Conservation (phyloP, 2,329 filamentous ascomycete genomes). For the Aspergillus tamarii region DNA sequence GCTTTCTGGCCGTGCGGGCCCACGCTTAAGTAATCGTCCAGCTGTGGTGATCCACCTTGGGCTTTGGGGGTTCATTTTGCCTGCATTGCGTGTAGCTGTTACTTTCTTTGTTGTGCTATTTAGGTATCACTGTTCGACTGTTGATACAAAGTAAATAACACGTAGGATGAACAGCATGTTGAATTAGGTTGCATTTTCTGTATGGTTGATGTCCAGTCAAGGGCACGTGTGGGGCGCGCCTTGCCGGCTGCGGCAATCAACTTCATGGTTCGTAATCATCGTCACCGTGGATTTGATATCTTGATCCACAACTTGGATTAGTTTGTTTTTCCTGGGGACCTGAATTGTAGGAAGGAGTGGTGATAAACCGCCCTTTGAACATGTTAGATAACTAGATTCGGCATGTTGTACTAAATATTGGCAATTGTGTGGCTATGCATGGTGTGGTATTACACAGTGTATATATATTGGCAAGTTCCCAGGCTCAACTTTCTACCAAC, state of each 20-base stretch:
- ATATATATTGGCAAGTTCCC: no score
- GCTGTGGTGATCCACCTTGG: background rate
- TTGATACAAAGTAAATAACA: background rate
- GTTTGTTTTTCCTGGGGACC: background rate
- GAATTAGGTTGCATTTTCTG: background rate
- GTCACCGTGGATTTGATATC: background rate
- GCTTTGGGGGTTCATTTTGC: background rate
- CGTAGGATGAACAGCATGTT: background rate
- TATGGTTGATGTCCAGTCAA: background rate
- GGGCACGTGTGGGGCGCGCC: background rate
- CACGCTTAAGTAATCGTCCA: background rate
- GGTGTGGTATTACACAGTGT: no score
- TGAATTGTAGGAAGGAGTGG: rapidly evolving
- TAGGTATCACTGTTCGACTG: background rate
- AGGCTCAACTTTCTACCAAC: no score
- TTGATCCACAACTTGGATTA: background rate
- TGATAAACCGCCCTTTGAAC: no score
- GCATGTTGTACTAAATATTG: no score
- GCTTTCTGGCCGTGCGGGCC: background rate
- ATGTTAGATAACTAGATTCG: rapidly evolving
- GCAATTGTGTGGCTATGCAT: no score
- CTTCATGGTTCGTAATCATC: background rate
- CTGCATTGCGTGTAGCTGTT: background rate
- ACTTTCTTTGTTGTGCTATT: no score
- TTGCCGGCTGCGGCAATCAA: background rate